These are phyloP conservation scores for Monilinia fructicola DNA, from an alignment of 2,329 filamentous ascomycete species.

Conservation along the genomic window DNA sequence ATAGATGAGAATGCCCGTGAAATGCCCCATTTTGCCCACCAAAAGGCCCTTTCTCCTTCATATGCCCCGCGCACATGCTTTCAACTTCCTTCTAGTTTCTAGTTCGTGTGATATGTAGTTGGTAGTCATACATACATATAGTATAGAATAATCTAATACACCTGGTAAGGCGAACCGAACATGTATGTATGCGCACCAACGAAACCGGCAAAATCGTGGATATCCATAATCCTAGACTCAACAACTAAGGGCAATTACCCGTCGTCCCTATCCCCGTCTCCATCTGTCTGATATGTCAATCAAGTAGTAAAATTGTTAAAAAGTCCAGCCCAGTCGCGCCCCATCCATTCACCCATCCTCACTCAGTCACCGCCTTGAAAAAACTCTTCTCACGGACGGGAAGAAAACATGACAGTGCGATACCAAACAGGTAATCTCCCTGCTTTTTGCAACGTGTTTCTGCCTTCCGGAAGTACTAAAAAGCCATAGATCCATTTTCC, in stretches of 20 bases:
- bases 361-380: conserved; percentile 14
- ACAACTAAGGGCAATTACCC: background rate
- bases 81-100: conserved; percentile 10
- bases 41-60: conserved; percentile 13
- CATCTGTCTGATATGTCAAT: background rate
- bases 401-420: background rate
- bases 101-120: conserved; percentile 13
- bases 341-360: background rate
- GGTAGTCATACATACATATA: background rate
- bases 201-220: conserved; percentile 12
- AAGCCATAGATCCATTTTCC: conserved; percentile 7
- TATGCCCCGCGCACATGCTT: conserved; percentile 15
- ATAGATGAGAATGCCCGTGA: background rate
- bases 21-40: conserved; percentile 11
- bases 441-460: conserved; percentile 21
- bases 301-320: background rate
- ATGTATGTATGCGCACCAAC: conserved; percentile 1
- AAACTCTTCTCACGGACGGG: background rate
- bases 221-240: background rate
- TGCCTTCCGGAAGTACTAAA: conserved; percentile 13
- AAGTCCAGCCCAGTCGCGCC: conserved; percentile 10
- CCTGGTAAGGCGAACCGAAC: conserved; percentile 19
- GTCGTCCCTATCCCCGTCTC: background rate
- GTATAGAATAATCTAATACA: background rate
- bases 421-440: conserved; percentile 5